Evolutionary conservation across 2,329 filamentous ascomycete species (phyloP).

Genomic region (Ophiostoma tasmaniense): DNA sequence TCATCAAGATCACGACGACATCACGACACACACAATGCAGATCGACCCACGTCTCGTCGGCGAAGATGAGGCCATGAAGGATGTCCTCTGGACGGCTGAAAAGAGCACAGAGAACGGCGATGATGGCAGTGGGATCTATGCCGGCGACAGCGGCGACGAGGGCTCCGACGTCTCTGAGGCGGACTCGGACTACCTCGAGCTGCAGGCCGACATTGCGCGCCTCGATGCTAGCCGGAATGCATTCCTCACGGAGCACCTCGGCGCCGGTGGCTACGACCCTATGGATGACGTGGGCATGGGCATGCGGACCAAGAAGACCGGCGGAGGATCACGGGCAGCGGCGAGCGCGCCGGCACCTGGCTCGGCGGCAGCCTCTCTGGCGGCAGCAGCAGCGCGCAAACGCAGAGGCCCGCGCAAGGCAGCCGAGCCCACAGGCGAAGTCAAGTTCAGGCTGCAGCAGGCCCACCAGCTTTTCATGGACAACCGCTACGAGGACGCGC

Average conservation of each 20-base stretch:
- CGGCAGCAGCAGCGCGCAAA: slow-evolving; percentile 15
- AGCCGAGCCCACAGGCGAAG: slow-evolving; percentile 61
- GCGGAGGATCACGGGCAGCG: slow-evolving; percentile 10
- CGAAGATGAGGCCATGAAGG: not conserved
- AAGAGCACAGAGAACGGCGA: not conserved
- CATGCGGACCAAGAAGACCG: not conserved
- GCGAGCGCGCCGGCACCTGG: not conserved
- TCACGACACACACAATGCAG: not conserved
- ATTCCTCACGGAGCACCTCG: slow-evolving; percentile 28
- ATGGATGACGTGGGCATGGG: slow-evolving; percentile 10
- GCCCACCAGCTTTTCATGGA: slow-evolving; percentile 61
- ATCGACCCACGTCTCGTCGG: slow-evolving; percentile 1
- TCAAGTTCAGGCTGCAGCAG: slow-evolving; percentile 57
- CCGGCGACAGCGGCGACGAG: slow-evolving; percentile 18
- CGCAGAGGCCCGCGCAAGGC: slow-evolving; percentile 47
- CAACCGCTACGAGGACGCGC: slow-evolving; percentile 50
- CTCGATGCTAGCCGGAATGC: slow-evolving; percentile 31
- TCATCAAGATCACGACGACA: not conserved
- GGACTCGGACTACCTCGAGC: slow-evolving; percentile 35
- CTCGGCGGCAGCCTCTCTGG: slow-evolving; percentile 12
- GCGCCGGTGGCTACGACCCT: slow-evolving; percentile 17
- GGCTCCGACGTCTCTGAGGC: slow-evolving; percentile 28
- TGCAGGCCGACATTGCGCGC: slow-evolving; percentile 32
- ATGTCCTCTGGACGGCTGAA: not conserved
- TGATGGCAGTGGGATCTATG: not conserved